Evolutionary conservation across 2,329 filamentous ascomycete species (phyloP).

Genomic region (Sclerotinia spermophila): DNA sequence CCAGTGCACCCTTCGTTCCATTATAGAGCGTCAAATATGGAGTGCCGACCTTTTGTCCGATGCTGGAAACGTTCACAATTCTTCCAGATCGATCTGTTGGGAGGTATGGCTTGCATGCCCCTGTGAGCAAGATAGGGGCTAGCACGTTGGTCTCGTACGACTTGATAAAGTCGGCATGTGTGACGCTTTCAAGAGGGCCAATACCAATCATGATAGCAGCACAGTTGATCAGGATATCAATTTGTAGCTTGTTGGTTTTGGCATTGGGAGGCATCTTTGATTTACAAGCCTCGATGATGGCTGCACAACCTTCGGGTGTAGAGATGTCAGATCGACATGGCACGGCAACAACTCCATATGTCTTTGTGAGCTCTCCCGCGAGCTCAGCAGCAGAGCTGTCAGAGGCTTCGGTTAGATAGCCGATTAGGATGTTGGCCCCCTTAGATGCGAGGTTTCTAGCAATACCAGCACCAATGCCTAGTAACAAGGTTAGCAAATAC

Average conservation of each 20-base stretch:
- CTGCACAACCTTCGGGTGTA: conserved; percentile 53
- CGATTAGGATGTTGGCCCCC: conserved; percentile 58
- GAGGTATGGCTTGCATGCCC: conserved; percentile 66
- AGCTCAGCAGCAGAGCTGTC: conserved; percentile 49
- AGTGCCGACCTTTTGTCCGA: conserved; percentile 55
- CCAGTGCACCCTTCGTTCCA: conserved; percentile 60
- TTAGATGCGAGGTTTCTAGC: conserved; percentile 64
- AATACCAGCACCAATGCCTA: conserved; percentile 64
- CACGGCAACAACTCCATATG: conserved; percentile 58
- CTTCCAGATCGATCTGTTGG: conserved; percentile 62
- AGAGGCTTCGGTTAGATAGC: conserved; percentile 60
- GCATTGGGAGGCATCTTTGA: conserved; percentile 1
- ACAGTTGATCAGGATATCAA: conserved; percentile 84
- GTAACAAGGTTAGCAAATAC: conserved; percentile 12
- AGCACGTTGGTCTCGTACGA: conserved; percentile 77
- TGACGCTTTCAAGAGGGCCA: conserved; percentile 53
- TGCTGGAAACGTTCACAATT: conserved; percentile 57
- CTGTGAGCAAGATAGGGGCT: conserved; percentile 70
- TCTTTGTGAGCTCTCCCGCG: conserved; percentile 48
- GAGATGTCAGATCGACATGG: conserved; percentile 67
- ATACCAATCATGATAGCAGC: conserved; percentile 68
- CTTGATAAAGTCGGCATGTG: conserved; percentile 59
- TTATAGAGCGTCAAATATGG: conserved; percentile 56
- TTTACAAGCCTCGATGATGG: conserved; percentile 54
- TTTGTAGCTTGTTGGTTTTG: conserved; percentile 52